Evolutionary conservation across 2,329 filamentous ascomycete species (phyloP).

Genomic region (Venturia effusa): DNA sequence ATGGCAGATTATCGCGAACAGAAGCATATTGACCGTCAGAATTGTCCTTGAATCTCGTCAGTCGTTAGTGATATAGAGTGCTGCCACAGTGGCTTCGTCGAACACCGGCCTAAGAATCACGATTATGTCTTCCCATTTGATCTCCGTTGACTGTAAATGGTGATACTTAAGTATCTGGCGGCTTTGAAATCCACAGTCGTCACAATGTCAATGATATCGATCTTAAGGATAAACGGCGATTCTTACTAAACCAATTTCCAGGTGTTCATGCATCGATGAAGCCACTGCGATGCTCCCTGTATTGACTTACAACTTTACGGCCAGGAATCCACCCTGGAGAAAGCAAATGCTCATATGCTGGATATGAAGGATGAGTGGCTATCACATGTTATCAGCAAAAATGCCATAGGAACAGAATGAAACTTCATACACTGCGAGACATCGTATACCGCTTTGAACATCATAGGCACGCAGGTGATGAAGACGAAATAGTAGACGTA

Average conservation of each 20-base stretch:
- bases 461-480: constrained; percentile 57
- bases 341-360: constrained; percentile 59
- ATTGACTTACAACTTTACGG: constrained; percentile 60
- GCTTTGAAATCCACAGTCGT: no score
- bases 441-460: constrained; percentile 83
- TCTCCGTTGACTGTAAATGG: no score
- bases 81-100: no score
- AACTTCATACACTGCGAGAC: constrained; percentile 61
- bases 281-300: neutral
- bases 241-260: no score
- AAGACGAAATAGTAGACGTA: constrained; percentile 68
- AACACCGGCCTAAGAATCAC: no score
- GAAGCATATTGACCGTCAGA: constrained; percentile 79
- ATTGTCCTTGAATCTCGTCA: constrained; percentile 51
- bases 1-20: constrained; percentile 79
- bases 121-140: no score
- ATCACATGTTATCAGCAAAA: constrained; percentile 14
- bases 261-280: no score
- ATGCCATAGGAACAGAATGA: neutral
- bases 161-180: no score
- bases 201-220: no score
- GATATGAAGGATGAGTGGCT: constrained; percentile 76
- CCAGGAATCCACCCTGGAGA: constrained; percentile 84
- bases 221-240: no score
- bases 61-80: neutral